phyloP scores from a whole-genome alignment of 139 green algal species.

The Desmodesmus armatus region DNA sequence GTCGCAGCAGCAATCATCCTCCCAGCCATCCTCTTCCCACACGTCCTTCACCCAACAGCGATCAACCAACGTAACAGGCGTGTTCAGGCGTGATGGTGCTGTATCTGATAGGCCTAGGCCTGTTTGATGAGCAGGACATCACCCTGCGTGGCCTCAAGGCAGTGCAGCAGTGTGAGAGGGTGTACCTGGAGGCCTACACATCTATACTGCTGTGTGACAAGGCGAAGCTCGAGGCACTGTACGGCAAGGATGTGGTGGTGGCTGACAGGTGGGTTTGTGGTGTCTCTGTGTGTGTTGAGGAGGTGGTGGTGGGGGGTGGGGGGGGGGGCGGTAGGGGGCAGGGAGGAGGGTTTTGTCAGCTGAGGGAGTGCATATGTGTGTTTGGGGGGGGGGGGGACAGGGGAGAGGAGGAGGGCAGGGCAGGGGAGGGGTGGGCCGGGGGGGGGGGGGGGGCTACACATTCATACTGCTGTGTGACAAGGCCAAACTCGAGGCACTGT shows the following conservation, averaged over 20 bases:
- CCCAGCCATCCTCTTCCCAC: no score
- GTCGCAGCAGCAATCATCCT: no score
- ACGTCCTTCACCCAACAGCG: no score
- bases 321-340: constrained; percentile 80
- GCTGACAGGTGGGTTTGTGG: no score
- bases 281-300: no score
- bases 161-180: constrained; percentile 70
- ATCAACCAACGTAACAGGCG: no score
- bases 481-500: constrained; percentile 90
- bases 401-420: no score
- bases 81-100: constrained; percentile 86
- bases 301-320: no score
- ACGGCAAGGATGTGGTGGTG: constrained; percentile 89
- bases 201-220: constrained; percentile 94
- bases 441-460: constrained; percentile 98
- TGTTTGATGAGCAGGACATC: constrained; percentile 96
- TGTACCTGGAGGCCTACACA: constrained; percentile 98
- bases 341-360: not conserved
- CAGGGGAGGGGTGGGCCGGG: no score
- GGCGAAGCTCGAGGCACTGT: constrained; percentile 90
- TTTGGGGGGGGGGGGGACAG: no score
- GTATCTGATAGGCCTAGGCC: constrained; percentile 93
- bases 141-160: constrained; percentile 93
- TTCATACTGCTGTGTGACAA: constrained; percentile 94
- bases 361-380: not conserved